These are phyloP conservation scores for Erythrobasidium hasegawianum DNA, from an alignment of 1,284 basidiomycete genomes.

Conservation along the genomic window DNA sequence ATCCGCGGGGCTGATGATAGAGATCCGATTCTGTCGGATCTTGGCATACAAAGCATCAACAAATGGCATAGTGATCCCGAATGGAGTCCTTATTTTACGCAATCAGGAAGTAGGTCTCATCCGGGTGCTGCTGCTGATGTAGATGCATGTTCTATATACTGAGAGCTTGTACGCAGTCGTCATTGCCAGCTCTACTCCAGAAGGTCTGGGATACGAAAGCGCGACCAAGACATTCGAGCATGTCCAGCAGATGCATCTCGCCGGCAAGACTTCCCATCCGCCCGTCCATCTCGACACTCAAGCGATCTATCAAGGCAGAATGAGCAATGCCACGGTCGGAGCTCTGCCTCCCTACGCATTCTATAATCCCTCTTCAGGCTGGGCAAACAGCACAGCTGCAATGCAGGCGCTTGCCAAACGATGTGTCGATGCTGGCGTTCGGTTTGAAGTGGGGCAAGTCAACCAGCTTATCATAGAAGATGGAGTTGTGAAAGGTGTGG, in stretches of 20 bases:
- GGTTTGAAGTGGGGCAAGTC: slow-evolving; percentile 24
- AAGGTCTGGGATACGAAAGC: slow-evolving; percentile 14
- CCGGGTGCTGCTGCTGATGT: too few species aligned
- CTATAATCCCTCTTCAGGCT: slow-evolving; percentile 19
- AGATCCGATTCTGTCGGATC: slow-evolving; percentile 57
- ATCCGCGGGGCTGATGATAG: slow-evolving; percentile 48
- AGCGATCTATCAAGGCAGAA: not conserved
- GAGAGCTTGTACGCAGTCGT: slow-evolving; percentile 9
- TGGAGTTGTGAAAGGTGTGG: slow-evolving; percentile 60
- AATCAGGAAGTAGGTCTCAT: slow-evolving; percentile 53
- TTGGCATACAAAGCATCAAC: slow-evolving; percentile 68
- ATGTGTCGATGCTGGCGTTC: slow-evolving; percentile 15
- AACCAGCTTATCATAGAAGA: slow-evolving; percentile 38
- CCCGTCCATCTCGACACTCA: slow-evolving; percentile 13
- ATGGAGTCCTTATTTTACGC: slow-evolving; percentile 74
- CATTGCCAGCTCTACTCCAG: slow-evolving; percentile 12
- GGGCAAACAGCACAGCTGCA: slow-evolving; percentile 15
- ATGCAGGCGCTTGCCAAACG: slow-evolving; percentile 22
- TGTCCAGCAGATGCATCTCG: not conserved
- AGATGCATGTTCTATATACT: too few species aligned
- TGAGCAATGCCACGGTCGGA: not conserved
- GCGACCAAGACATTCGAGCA: slow-evolving; percentile 12
- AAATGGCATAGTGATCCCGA: slow-evolving; percentile 61
- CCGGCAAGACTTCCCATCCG: not conserved
- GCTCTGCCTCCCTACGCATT: slow-evolving; percentile 5